Evolutionary conservation across 768 basidiomycete species (phyloP).

Genomic region (Lactifluus subvellereus): DNA sequence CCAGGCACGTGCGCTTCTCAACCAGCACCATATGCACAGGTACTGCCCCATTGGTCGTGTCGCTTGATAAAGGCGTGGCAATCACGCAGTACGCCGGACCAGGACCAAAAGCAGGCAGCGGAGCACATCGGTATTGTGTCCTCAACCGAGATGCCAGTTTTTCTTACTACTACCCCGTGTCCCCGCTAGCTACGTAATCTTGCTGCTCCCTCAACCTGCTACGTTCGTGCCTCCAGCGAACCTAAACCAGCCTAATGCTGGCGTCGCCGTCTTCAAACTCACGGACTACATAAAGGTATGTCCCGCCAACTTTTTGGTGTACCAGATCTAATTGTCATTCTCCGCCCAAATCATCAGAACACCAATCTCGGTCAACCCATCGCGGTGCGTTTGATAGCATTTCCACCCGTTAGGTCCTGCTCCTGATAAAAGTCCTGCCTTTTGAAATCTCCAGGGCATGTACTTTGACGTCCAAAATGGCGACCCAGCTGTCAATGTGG

Average conservation of each 20-base stretch:
- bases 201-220: conserved; percentile 59
- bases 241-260: conserved; percentile 43
- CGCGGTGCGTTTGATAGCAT: conserved; percentile 39
- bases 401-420: background rate
- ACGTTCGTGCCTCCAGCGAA: conserved; percentile 56
- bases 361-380: conserved; percentile 54
- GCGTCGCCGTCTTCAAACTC: conserved; percentile 53
- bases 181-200: conserved; percentile 55
- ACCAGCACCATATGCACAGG: background rate
- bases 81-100: conserved; percentile 72
- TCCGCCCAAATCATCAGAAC: conserved; percentile 29
- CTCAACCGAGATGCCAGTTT: no score
- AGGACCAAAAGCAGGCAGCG: conserved; percentile 60
- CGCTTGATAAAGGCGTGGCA: conserved; percentile 38
- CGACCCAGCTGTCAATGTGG: conserved; percentile 43
- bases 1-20: background rate
- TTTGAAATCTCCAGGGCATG: conserved; percentile 42
- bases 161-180: background rate
- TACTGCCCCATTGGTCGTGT: conserved; percentile 29
- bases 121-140: conserved; percentile 59
- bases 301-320: background rate
- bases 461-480: conserved; percentile 76
- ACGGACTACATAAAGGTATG: conserved; percentile 52
- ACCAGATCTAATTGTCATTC: background rate
- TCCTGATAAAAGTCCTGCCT: background rate